These are phyloP conservation scores for Eudorina sp. DNA, from an alignment of 139 green algal genomes.

Conservation along the genomic window DNA sequence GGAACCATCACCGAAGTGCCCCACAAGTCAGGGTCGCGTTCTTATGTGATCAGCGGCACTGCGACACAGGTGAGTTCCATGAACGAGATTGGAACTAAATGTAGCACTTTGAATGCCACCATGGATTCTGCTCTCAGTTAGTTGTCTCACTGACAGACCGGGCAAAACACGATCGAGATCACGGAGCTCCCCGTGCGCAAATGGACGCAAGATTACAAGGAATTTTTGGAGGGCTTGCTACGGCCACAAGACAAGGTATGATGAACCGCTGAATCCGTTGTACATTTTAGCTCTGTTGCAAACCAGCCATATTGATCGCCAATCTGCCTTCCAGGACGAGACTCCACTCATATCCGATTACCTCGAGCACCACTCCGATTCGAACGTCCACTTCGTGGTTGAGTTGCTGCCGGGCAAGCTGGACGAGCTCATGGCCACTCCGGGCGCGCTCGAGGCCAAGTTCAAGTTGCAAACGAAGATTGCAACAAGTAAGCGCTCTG, in stretches of 20 bases:
- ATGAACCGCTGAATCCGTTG: too few relatives aligned
- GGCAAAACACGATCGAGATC: slow-evolving; percentile 88
- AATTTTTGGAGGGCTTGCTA: slow-evolving; percentile 95
- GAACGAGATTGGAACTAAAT: neutral
- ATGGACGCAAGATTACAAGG: slow-evolving; percentile 99
- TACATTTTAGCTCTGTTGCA: neutral
- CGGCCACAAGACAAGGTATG: slow-evolving; percentile 63
- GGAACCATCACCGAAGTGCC: slow-evolving; percentile 82
- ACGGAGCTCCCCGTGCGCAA: slow-evolving; percentile 96
- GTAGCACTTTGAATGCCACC: too few relatives aligned
- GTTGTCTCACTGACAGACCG: slow-evolving; percentile 27
- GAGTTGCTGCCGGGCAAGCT: slow-evolving; percentile 76
- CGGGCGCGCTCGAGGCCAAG: slow-evolving; percentile 68
- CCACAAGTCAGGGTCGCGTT: slow-evolving; percentile 73
- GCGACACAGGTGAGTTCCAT: slow-evolving; percentile 71
- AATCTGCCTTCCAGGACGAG: slow-evolving; percentile 29
- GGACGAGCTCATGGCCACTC: slow-evolving; percentile 15
- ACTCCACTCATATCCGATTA: slow-evolving; percentile 84
- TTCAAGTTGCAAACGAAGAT: slow-evolving; percentile 95
- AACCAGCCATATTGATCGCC: neutral
- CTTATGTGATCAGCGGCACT: slow-evolving; percentile 82
- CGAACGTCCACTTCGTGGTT: slow-evolving; percentile 91
- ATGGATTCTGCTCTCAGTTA: too few relatives aligned
- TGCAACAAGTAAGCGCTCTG: slow-evolving; percentile 66
- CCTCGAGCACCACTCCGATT: slow-evolving; percentile 94